Base-by-base conservation (phyloP, 1,284 basidiomycete species). In the Phylloporus sp. region DNA sequence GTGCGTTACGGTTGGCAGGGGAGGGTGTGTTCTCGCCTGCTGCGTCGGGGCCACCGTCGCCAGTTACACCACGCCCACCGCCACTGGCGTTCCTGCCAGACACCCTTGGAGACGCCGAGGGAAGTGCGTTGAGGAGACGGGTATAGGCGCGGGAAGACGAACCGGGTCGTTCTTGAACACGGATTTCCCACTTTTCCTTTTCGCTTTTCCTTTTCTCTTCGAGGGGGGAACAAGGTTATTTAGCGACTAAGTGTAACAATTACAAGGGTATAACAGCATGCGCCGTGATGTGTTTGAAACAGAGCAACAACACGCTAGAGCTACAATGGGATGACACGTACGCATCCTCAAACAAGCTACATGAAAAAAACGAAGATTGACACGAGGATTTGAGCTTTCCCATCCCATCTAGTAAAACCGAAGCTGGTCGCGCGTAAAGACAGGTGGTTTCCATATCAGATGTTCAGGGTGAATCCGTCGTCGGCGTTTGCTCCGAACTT, bases 391-490 rank as follows among this genome's bases (percentile, higher is more conserved):
- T 29, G 27, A 29, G 5, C 27, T 53, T 53, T 53, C 52, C 27
- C 52, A 53, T 53, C 52, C 29, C 52, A n/a, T 35, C 23, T 29
- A 96, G 45, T 94, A 95, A 75, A 96, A 96, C 65, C 95, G 88
- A 65, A 97, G 85, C 81, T 97, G 95, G 72, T 95, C 94, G 72
- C 95, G 87, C 68, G 93, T 95, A 83, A 96, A 97, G 32, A 94
- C 91, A 5, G 94, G 95, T 64, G 98, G 98, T 78, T 96, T 98
- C 98, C 98, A 99, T 71, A 87, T 86, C 69, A 99, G 84, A 76
- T 86, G 85, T 65, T 93, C 90, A 23, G 97, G 86, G 72, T 94
- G 87, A 73, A 99, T 98, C 61, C 91, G 84, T 65, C 91, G 86
- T 69, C 92, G 86, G 66, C 90, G 88, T 84, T 99, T 99, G 75